Base-by-base conservation (phyloP, 2,329 filamentous ascomycete genomes). In the Aspergillus vadensis region DNA sequence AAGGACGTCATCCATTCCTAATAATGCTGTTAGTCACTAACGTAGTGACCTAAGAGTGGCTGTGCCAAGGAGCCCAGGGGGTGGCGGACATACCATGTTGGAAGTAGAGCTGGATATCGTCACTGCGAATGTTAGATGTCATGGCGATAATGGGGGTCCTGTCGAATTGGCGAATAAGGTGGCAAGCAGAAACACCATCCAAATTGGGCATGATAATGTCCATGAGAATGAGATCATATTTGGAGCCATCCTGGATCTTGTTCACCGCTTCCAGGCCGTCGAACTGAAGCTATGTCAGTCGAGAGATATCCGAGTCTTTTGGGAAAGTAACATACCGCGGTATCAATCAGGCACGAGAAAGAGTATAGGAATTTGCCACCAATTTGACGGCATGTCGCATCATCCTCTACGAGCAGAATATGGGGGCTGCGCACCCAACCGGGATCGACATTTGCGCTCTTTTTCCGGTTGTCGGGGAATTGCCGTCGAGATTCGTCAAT, bases 161-260 rank as follows among this genome's bases (percentile, higher is more conserved):
- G 65, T 92, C 88, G 63, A 94, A 91, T 72, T 97, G 91, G 56
- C 94, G 88, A 66, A 99, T 97, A 63, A 97, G 87, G 71, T 95
- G 91, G 59, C 92, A 97, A 2, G 95, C 94, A 15, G 93, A 97
- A 5, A 98, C 92, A 67, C 95, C 95, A 70, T 98, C 95, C 57
- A 98, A 83, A 65, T 93, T 90, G 5, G 95, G 95, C 95, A 99
- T 98, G 68, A 99, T 96, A 65, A 99, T 94, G 72, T 95, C 91
- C 91, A 94, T 94, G 63, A 94, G 85, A 65, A 94, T 91, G 62
- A 89, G 73, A 70, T 89, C 86, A 67, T 88, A 89, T 67, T 88
- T 88, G 5, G 82, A 81, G 5, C 86, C 86, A 43, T 80, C 79
- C 65, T 88, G 86, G 71, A 97, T 89, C 73, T 95, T 95, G 72